Evolutionary conservation across 2,329 filamentous ascomycete species (phyloP), one percentile per base, ranked within the genome.

Genomic region (Aspergillus neoniger): DNA sequence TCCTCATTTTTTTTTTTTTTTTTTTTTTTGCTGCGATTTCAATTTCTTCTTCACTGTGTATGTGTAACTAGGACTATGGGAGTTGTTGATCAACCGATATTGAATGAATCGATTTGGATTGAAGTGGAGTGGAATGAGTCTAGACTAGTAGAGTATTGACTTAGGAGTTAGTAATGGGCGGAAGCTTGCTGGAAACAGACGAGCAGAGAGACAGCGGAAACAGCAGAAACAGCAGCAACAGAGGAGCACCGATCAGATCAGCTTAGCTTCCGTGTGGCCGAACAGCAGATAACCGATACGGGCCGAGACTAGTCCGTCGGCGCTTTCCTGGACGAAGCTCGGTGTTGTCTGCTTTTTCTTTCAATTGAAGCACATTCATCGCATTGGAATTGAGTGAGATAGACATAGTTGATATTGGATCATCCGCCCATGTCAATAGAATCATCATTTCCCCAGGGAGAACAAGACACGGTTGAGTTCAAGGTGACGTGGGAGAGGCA

Each of bases 221-320:
- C 21, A 21, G 21, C 21, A 28, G 25, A 28, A 7, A 25, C 25
- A 30, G 28, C 28, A 12, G 9, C 9, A 30, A 12, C 28, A 30
- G 28, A 30, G 28, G 1, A 30, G 28, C 28, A 32, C 9, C 2
- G 30, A 10, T 10, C 9, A 32, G 30, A 10, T 36, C 12, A 14
- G 32, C 32, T 14, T 14, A 36, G 32, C 32, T 36, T 76, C 74
- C 74, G 71, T 74, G 71, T 69, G 70, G 68, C 74, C 74, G 74
- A 74, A 57, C 23, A 15, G 32, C 53, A 36, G 28, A 58, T 73
- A 75, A 55, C 74, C 74, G 74, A 75, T 67, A 72, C 70, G 66
- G 62, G 59, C 70, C 71, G 73, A 73, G 67, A 73, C 67, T 68
- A 55, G 55, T 52, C 65, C 64, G 66, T 60, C 39, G 49, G 64